These are phyloP conservation scores for Aspergillus amoenus DNA, from an alignment of 2,329 filamentous ascomycete genomes.

Conservation along the genomic window DNA sequence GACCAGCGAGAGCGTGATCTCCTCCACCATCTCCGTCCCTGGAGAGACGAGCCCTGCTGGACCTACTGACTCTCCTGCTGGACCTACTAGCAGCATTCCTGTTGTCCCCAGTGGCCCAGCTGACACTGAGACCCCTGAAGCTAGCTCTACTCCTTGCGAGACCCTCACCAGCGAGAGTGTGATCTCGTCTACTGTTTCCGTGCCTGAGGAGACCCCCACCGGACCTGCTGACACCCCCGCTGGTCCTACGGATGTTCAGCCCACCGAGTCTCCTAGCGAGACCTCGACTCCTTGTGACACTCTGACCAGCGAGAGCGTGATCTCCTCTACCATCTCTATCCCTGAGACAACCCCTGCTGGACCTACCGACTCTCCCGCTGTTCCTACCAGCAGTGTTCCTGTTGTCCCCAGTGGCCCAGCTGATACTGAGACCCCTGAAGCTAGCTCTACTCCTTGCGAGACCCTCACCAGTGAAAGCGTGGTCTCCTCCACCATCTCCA, in stretches of 20 bases:
- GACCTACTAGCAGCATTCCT: neutral
- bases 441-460: conserved; percentile 3
- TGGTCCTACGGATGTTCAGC: conserved; percentile 3
- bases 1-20: neutral
- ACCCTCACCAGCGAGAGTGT: neutral
- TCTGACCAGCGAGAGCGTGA: conserved; percentile 9
- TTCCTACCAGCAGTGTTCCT: neutral
- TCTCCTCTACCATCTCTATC: conserved; percentile 5
- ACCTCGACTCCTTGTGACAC: conserved; percentile 1
- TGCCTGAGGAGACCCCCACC: neutral
- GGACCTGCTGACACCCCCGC: conserved; percentile 3
- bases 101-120: neutral
- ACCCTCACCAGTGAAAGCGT: conserved; percentile 11
- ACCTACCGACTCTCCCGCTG: neutral
- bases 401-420: neutral
- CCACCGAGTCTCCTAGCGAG: conserved; percentile 4
- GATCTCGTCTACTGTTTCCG: neutral
- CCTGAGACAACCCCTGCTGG: neutral
- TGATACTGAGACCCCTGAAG: conserved; percentile 1
- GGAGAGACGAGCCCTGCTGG: neutral
- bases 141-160: neutral
- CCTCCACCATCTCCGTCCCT: neutral
- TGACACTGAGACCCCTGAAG: conserved; percentile 2
- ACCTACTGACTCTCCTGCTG: neutral
- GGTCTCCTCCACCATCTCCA: conserved; percentile 10